Percentiles rank a stretch among this genome's conserved stretches.
phyloP scores from a whole-genome alignment of 179 eudicot species.

The Silene coronaria region DNA sequence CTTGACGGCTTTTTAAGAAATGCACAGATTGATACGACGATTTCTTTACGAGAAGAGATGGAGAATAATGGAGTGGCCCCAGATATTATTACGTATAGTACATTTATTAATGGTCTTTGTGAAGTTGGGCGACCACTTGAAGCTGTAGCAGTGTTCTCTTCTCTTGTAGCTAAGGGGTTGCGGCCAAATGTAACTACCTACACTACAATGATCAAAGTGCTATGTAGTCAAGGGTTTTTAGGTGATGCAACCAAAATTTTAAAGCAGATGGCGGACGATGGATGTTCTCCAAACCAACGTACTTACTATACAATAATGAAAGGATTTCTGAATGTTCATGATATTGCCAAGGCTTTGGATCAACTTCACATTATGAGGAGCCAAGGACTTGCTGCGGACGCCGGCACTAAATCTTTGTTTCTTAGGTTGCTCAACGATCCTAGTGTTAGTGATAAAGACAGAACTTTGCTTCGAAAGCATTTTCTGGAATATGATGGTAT shows the following conservation, averaged over 20 bases:
- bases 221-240: slow-evolving; percentile 9
- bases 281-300: neutral
- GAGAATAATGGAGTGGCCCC: slow-evolving; percentile 13
- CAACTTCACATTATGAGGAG: neutral
- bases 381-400: slow-evolving; percentile 6
- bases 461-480: neutral
- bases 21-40: slow-evolving; percentile 18
- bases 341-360: slow-evolving; percentile 3
- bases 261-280: neutral
- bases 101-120: slow-evolving; percentile 20
- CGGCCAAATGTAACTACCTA: slow-evolving; percentile 4
- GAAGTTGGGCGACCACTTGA: slow-evolving; percentile 14
- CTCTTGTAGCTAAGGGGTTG: slow-evolving; percentile 16
- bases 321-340: neutral
- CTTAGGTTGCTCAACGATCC: neutral
- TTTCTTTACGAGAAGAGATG: slow-evolving; percentile 10
- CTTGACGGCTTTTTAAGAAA: slow-evolving; percentile 22
- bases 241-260: neutral
- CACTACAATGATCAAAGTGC: no score
- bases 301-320: slow-evolving; percentile 1
- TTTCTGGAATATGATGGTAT: neutral
- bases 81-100: neutral
- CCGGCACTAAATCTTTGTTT: neutral
- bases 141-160: neutral
- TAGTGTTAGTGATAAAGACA: neutral